Conservation (phyloP, 306 rosid species). For the Citrullus colocynthis region DNA sequence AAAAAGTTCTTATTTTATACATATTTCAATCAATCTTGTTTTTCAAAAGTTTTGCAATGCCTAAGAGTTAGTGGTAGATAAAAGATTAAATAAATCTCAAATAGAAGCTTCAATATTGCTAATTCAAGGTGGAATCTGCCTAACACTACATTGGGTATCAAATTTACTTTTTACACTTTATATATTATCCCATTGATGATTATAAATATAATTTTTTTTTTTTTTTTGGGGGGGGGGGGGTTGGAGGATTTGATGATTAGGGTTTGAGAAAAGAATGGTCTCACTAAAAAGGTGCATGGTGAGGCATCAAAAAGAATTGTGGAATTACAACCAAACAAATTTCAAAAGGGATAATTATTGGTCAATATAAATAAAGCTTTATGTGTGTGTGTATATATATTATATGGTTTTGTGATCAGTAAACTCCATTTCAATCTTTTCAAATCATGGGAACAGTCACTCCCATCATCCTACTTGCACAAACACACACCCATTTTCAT, state of each 20-base stretch:
- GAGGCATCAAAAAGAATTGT: background rate
- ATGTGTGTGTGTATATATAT: background rate
- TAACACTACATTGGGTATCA: background rate
- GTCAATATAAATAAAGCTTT: background rate
- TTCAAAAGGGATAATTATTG: background rate
- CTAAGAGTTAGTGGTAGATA: background rate
- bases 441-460: constrained; percentile 72
- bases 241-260: background rate
- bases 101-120: background rate
- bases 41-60: too few relatives aligned
- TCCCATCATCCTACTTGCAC: constrained; percentile 56
- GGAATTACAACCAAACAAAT: background rate
- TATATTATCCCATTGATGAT: background rate
- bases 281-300: background rate
- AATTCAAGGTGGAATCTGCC: background rate
- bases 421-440: constrained; percentile 31
- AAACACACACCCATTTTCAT: constrained; percentile 1
- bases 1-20: too few relatives aligned
- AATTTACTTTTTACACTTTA: background rate
- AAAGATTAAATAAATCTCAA: background rate
- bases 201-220: too few relatives aligned
- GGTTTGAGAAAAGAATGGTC: background rate
- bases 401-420: constrained; percentile 1
- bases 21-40: too few relatives aligned
- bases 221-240: background rate